A percentile compares a stretch with the other conserved stretches of the same genome.
Conservation (phyloP, 768 basidiomycete species). For the Pulveroboletus sp. region DNA sequence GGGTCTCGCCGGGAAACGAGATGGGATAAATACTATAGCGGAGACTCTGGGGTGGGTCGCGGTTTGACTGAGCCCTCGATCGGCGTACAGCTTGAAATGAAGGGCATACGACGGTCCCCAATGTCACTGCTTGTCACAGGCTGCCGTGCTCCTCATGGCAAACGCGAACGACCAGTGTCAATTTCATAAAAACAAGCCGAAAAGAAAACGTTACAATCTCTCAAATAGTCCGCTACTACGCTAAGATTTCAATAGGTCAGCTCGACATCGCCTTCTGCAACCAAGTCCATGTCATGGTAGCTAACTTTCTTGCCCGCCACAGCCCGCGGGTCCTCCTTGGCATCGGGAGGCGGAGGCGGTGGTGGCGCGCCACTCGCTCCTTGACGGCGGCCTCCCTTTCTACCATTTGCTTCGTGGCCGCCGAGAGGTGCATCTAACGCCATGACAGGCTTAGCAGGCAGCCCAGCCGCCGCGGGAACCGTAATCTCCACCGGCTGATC, state of each 20-base stretch:
- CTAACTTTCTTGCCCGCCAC: conserved; percentile 85
- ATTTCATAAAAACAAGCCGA: conserved; percentile 27
- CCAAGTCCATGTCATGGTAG: conserved; percentile 94
- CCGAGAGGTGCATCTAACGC: conserved; percentile 50
- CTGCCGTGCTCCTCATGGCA: conserved; percentile 26
- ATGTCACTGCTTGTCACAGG: conserved; percentile 28
- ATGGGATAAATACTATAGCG: conserved; percentile 12
- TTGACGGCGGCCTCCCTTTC: conserved; percentile 37
- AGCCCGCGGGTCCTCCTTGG: conserved; percentile 89
- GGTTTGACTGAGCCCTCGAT: conserved; percentile 25
- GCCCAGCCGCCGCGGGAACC: conserved; percentile 61
- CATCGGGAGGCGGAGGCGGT: conserved; percentile 81
- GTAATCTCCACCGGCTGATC: conserved; percentile 39
- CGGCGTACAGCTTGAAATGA: conserved; percentile 23
- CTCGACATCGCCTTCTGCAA: conserved; percentile 75
- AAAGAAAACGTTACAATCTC: conserved; percentile 18
- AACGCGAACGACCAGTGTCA: conserved; percentile 16
- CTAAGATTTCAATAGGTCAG: conserved; percentile 37
- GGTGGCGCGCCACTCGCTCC: conserved; percentile 47
- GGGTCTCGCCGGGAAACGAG: conserved; percentile 27
- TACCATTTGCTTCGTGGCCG: conserved; percentile 28
- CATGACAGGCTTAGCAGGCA: conserved; percentile 73
- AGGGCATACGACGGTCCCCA: conserved; percentile 11
- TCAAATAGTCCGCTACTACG: conserved; percentile 23
- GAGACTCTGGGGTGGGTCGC: conserved; percentile 11